Conservation (phyloP, 768 basidiomycete genomes). For the Lactarius hengduanensis region DNA sequence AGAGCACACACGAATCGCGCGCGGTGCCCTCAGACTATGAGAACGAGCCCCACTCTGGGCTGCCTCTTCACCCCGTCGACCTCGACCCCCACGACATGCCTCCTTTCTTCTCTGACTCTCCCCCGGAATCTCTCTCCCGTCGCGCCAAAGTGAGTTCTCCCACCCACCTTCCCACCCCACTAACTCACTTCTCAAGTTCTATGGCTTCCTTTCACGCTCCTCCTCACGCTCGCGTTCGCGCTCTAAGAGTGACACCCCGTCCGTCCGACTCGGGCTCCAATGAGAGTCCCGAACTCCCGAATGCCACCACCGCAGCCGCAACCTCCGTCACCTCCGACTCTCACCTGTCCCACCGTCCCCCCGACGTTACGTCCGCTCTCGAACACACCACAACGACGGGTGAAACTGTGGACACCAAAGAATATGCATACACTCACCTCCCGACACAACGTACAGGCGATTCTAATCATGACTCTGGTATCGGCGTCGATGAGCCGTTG, state of each 20-base stretch:
- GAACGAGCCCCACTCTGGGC: slow-evolving; percentile 23
- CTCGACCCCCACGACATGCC: slow-evolving; percentile 28
- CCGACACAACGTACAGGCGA: slow-evolving; percentile 18
- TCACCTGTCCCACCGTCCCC: slow-evolving; percentile 22
- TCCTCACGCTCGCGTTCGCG: slow-evolving; percentile 63
- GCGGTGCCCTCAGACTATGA: slow-evolving; percentile 28
- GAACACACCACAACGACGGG: slow-evolving; percentile 60
- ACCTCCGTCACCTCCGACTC: slow-evolving; percentile 29
- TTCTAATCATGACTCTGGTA: slow-evolving; percentile 22
- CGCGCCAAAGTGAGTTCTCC: slow-evolving; percentile 25
- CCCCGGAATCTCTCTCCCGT: slow-evolving; percentile 14
- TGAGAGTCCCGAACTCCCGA: slow-evolving; percentile 26
- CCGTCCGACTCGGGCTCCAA: slow-evolving; percentile 31
- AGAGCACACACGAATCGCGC: slow-evolving; percentile 31
- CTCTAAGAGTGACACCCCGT: slow-evolving; percentile 31
- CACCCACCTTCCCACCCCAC: background rate
- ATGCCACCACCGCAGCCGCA: slow-evolving; percentile 29
- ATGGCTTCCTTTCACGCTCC: slow-evolving; percentile 49
- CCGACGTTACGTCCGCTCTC: slow-evolving; percentile 58
- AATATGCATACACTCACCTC: slow-evolving; percentile 24
- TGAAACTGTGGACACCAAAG: slow-evolving; percentile 53
- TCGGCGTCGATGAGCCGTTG: slow-evolving; percentile 16
- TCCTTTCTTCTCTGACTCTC: slow-evolving; percentile 18
- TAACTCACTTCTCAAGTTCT: slow-evolving; percentile 44
- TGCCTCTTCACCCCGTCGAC: slow-evolving; percentile 24